These are phyloP conservation scores for Cladophialophora yegresii DNA, from an alignment of 2,329 filamentous ascomycete genomes.

Conservation along the genomic window DNA sequence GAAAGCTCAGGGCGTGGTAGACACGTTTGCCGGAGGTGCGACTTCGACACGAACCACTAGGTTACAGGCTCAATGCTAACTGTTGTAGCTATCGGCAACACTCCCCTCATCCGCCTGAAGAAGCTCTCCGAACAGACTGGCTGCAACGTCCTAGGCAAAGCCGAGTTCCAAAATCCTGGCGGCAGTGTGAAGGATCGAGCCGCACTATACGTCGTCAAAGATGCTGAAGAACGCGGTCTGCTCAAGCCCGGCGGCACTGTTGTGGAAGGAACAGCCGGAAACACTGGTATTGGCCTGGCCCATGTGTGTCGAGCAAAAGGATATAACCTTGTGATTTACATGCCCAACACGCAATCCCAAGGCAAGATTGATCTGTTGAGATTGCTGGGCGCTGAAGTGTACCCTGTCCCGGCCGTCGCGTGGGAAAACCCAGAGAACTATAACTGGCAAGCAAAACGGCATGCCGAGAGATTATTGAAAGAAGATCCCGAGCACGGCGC, in stretches of 20 bases:
- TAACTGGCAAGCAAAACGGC: slow-evolving; percentile 90
- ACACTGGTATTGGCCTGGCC: slow-evolving; percentile 95
- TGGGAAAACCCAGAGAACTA: slow-evolving; percentile 97
- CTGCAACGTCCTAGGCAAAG: slow-evolving; percentile 92
- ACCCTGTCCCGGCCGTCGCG: slow-evolving; percentile 91
- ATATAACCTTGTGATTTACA: slow-evolving; percentile 97
- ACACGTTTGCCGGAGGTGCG: slow-evolving; percentile 78
- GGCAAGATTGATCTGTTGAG: slow-evolving; percentile 94
- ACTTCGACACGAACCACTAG: slow-evolving; percentile 1
- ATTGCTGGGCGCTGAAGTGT: slow-evolving; percentile 88
- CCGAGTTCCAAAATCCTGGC: slow-evolving; percentile 98
- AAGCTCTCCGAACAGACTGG: slow-evolving; percentile 85
- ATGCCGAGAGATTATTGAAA: slow-evolving; percentile 68
- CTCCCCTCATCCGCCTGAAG: slow-evolving; percentile 87
- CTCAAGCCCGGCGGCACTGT: slow-evolving; percentile 86
- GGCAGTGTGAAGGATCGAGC: slow-evolving; percentile 96
- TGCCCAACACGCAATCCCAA: slow-evolving; percentile 98
- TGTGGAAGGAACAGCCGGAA: slow-evolving; percentile 94
- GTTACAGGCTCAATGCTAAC: not conserved
- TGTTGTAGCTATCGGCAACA: slow-evolving; percentile 85
- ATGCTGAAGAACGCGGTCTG: slow-evolving; percentile 85
- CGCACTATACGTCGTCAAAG: slow-evolving; percentile 87
- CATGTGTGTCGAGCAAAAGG: slow-evolving; percentile 92
- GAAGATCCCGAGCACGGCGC: slow-evolving; percentile 64
- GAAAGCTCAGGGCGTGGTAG: slow-evolving; percentile 74